A percentile compares a stretch with the other conserved stretches of the same genome.
phyloP scores from a whole-genome alignment of 2,329 filamentous ascomycete genomes.

The Scytalidium sp. region DNA sequence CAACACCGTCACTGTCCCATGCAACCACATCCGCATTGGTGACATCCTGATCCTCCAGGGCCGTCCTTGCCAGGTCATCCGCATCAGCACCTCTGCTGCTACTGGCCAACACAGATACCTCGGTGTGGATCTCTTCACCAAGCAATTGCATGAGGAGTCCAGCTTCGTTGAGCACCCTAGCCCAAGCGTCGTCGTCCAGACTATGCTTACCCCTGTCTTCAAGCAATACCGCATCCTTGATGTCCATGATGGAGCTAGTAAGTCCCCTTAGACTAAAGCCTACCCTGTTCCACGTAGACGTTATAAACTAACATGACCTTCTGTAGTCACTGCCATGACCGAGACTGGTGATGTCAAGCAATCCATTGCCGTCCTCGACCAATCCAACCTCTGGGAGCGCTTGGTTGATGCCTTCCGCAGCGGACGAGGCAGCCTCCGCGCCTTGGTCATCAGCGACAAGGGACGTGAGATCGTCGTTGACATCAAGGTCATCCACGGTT shows the following conservation, averaged over 20 bases:
- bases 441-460: slow-evolving; percentile 91
- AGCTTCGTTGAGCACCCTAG: slow-evolving; percentile 96
- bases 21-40: slow-evolving; percentile 99
- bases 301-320: slow-evolving; percentile 9
- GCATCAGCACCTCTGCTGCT: slow-evolving; percentile 95
- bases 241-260: slow-evolving; percentile 75
- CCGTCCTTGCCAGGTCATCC: slow-evolving; percentile 99
- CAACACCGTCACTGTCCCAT: slow-evolving; percentile 96
- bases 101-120: slow-evolving; percentile 99
- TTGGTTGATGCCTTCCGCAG: slow-evolving; percentile 83
- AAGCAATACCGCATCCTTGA: slow-evolving; percentile 99
- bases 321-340: slow-evolving; percentile 88
- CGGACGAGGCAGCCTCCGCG: slow-evolving; percentile 89
- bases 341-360: slow-evolving; percentile 98
- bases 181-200: slow-evolving; percentile 96
- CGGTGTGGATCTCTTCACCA: slow-evolving; percentile 99
- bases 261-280: slow-evolving; percentile 31
- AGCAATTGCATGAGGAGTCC: slow-evolving; percentile 98
- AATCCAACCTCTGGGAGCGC: slow-evolving; percentile 82
- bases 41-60: slow-evolving; percentile 99
- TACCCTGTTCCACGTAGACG: not conserved
- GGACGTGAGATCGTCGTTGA: slow-evolving; percentile 95
- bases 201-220: slow-evolving; percentile 98
- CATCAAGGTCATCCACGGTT: slow-evolving; percentile 95
- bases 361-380: slow-evolving; percentile 86